Evolutionary conservation across 352 stramenopile species (phyloP).

Genomic region (Phytopythium sindhum): DNA sequence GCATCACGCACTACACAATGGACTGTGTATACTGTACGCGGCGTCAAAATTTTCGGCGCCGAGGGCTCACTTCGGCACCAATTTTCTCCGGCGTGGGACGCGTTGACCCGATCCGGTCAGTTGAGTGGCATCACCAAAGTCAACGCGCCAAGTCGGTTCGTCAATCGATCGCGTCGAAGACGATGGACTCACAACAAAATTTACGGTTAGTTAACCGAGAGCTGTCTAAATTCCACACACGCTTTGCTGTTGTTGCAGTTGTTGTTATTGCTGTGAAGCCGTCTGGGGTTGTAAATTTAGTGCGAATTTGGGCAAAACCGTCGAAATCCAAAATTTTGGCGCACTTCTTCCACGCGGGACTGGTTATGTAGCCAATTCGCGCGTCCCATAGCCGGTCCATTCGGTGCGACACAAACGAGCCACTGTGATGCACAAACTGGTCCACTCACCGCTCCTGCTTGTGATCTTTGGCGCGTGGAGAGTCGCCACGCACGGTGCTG

Average conservation of each 20-base stretch:
- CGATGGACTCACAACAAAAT: neutral
- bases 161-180: neutral
- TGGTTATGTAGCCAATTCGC: neutral
- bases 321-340: neutral
- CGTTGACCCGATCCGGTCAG: neutral
- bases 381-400: neutral
- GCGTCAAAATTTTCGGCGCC: neutral
- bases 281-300: neutral
- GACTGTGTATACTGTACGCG: neutral
- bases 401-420: neutral
- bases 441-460: neutral
- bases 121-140: neutral
- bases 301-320: neutral
- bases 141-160: neutral
- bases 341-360: neutral
- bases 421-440: neutral
- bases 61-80: neutral
- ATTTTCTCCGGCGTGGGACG: neutral
- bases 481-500: neutral
- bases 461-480: slow-evolving; percentile 7
- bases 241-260: no score
- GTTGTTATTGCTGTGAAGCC: no score
- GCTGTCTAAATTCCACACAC: no score
- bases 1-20: no score
- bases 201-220: no score